Evolutionary conservation across 495 filamentous ascomycete genomes (phyloP).

Genomic region (Trichocladium uniseriatum): DNA sequence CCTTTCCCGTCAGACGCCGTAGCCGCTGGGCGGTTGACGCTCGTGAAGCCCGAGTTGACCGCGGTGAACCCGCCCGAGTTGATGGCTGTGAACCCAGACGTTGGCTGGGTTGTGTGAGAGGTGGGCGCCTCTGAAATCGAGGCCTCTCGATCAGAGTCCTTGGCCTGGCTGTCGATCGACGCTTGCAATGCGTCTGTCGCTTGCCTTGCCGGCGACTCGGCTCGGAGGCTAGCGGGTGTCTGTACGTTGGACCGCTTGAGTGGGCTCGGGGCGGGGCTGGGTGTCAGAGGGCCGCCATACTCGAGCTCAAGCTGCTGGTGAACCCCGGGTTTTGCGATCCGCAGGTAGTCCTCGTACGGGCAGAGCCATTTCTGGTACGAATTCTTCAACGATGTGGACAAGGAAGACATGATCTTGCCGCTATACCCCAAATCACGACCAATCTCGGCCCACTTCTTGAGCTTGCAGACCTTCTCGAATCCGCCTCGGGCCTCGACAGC

Average conservation of each 20-base stretch:
- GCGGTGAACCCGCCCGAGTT: constrained; percentile 39
- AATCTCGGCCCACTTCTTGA: constrained; percentile 99
- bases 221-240: constrained; percentile 56
- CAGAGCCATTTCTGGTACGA: constrained; percentile 94
- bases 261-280: constrained; percentile 80
- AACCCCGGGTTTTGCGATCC: constrained; percentile 88
- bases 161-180: constrained; percentile 46
- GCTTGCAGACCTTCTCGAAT: constrained; percentile 91
- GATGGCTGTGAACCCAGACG: constrained; percentile 72
- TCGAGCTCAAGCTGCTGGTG: constrained; percentile 90
- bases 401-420: constrained; percentile 99
- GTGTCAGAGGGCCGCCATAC: constrained; percentile 86
- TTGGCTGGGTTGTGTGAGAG: constrained; percentile 31
- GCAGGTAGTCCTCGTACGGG: constrained; percentile 93
- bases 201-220: constrained; percentile 61
- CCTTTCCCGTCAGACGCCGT: constrained; percentile 25
- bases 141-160: constrained; percentile 39
- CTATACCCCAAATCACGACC: constrained; percentile 95
- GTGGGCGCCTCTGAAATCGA: constrained; percentile 46
- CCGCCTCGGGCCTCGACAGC: constrained; percentile 88
- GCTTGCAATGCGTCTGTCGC: constrained; percentile 59
- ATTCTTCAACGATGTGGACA: constrained; percentile 97
- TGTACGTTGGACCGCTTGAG: constrained; percentile 65
- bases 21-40: constrained; percentile 50
- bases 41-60: constrained; percentile 62